A percentile compares a stretch with the other conserved stretches of the same genome.
phyloP scores from a whole-genome alignment of 495 filamentous ascomycete species.

The Cladorrhinum samala region DNA sequence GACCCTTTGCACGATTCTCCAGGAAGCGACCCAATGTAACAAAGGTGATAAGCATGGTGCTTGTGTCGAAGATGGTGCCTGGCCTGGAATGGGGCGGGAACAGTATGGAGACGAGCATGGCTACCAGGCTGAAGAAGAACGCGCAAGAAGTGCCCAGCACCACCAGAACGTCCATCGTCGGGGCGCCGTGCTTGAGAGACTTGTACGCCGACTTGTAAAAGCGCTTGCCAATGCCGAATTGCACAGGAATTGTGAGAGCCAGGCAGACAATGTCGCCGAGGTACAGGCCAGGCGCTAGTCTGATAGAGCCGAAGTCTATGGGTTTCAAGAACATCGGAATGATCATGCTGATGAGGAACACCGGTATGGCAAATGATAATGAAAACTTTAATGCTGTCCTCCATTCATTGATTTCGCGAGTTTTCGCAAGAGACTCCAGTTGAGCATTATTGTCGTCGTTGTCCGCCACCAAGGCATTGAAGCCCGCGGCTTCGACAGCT shows the following conservation, averaged over 20 bases:
- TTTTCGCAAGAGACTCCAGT: conserved; percentile 91
- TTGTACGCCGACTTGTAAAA: conserved; percentile 92
- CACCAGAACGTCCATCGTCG: conserved; percentile 97
- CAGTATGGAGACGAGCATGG: conserved; percentile 76
- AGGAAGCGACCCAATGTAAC: conserved; percentile 87
- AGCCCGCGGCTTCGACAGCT: conserved; percentile 68
- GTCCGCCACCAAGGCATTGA: conserved; percentile 85
- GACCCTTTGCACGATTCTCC: conserved; percentile 93
- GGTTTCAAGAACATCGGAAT: conserved; percentile 69
- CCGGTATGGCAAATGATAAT: conserved; percentile 75
- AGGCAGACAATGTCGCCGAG: conserved; percentile 83
- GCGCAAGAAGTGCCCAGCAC: conserved; percentile 93
- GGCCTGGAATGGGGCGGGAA: conserved; percentile 66
- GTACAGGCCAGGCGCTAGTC: conserved; percentile 68
- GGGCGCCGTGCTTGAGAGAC: conserved; percentile 78
- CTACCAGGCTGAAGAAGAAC: conserved; percentile 90
- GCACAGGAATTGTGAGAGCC: conserved; percentile 79
- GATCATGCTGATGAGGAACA: conserved; percentile 89
- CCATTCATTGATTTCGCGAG: conserved; percentile 94
- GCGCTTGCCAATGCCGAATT: conserved; percentile 90
- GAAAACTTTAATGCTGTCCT: conserved; percentile 69
- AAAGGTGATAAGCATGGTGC: conserved; percentile 98
- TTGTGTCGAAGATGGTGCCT: conserved; percentile 90
- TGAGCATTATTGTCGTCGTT: conserved; percentile 95
- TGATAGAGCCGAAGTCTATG: conserved; percentile 65